Percentiles rank a stretch among this genome's conserved stretches.
Conservation (phyloP, 179 eudicot genomes). For the Beta macrorhiza region DNA sequence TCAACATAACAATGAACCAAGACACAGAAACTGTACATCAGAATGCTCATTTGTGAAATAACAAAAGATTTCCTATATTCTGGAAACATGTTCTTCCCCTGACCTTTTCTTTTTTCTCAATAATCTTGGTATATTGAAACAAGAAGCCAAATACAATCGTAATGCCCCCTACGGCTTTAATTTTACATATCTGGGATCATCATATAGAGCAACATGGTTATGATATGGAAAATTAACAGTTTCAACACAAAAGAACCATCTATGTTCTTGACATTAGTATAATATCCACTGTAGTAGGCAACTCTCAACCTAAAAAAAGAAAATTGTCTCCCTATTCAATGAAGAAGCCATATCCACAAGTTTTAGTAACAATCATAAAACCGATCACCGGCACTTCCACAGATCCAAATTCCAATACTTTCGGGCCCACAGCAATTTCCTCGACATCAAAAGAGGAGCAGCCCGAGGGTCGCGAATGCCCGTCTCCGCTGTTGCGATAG, state of each 20-base stretch:
- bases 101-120: not conserved
- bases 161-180: constrained; percentile 20
- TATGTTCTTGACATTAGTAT: constrained; percentile 16
- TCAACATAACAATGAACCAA: not conserved
- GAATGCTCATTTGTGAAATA: too few species aligned
- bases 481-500: constrained; percentile 9
- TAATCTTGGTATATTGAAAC: constrained; percentile 13
- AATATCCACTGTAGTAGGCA: constrained; percentile 25
- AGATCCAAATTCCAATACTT: not conserved
- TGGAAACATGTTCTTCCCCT: not conserved
- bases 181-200: constrained; percentile 24
- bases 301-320: constrained; percentile 17
- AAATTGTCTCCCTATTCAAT: constrained; percentile 15
- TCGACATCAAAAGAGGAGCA: constrained; percentile 10
- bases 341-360: constrained; percentile 39
- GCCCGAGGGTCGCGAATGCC: not conserved
- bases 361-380: constrained; percentile 24
- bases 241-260: constrained; percentile 16
- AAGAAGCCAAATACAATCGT: constrained; percentile 26
- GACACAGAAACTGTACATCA: not conserved
- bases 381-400: constrained; percentile 20
- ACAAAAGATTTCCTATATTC: not conserved
- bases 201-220: constrained; percentile 10
- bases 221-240: constrained; percentile 11
- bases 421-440: constrained; percentile 10